Percentiles rank a stretch among this genome's conserved stretches.
Evolutionary conservation across 192 early-diverging fungal species (phyloP).

Genomic region (Oehlia diaphana): DNA sequence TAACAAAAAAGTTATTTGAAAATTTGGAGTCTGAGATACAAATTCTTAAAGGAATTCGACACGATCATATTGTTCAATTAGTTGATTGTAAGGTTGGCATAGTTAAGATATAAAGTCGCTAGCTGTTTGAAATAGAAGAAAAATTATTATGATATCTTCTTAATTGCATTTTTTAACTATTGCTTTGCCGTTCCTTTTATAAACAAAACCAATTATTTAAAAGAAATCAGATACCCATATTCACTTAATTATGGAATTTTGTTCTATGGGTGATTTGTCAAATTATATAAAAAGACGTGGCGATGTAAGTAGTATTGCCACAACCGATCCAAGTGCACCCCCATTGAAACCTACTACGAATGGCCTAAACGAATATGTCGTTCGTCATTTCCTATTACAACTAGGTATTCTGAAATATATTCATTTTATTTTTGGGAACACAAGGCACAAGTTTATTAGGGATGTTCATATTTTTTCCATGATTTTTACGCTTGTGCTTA

Average conservation of each 20-base stretch:
- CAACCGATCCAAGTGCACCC: constrained; percentile 19
- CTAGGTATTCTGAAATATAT: constrained; percentile 52
- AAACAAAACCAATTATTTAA: background rate
- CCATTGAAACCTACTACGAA: constrained; percentile 61
- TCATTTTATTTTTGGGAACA: constrained; percentile 1
- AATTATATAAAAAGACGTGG: constrained; percentile 78
- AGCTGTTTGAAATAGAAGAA: too few species aligned
- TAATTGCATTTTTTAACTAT: background rate
- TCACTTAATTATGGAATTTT: constrained; percentile 97
- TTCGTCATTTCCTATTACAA: constrained; percentile 85
- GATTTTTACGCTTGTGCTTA: background rate
- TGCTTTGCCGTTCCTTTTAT: background rate
- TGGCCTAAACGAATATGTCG: constrained; percentile 79
- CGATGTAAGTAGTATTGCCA: constrained; percentile 24
- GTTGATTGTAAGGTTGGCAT: constrained; percentile 78
- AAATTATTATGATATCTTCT: background rate
- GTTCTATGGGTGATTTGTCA: constrained; percentile 91
- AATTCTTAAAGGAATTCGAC: constrained; percentile 84
- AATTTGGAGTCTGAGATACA: constrained; percentile 95
- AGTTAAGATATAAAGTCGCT: background rate
- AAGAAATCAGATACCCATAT: constrained; percentile 93
- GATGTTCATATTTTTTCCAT: constrained; percentile 1
- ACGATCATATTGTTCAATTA: constrained; percentile 86
- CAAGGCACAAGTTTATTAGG: background rate
- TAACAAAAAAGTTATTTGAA: constrained; percentile 88